Evolutionary conservation across 2,329 filamentous ascomycete species (phyloP), one percentile per base, ranked within the genome.

Genomic region (Dryadomyces quercivorus): DNA sequence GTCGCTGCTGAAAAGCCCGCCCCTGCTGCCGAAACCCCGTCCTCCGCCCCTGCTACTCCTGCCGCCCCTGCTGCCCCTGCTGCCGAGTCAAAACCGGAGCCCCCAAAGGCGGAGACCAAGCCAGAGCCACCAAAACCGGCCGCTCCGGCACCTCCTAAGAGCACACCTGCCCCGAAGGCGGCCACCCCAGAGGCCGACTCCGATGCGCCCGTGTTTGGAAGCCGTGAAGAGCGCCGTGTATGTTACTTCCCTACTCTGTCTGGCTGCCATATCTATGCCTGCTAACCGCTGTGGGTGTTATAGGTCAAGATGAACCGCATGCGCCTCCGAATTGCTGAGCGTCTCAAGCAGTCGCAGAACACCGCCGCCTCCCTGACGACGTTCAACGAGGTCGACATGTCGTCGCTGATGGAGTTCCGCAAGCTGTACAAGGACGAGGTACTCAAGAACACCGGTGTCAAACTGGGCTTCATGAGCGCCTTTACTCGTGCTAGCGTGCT

Each of bases 261-360:
- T 31, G 26, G 26, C 8, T 8, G 26, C 26, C 26, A 31, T 31
- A n/a, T n/a, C n/a, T n/a, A n/a, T n/a, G n/a, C n/a, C 8, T 31
- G 8, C 26, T 31, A 31, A 31, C 26, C 8, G n/a, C n/a, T n/a
- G n/a, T n/a, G n/a, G n/a, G n/a, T 8, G 8, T 5, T 31, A 31
- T 63, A 93, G 88, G 89, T 97, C 65, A 98, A 98, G 80, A 98
- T 98, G 93, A 97, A 97, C 77, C 89, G 93, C 61, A 98, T 98
- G 93, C 90, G 93, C 61, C 82, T 97, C 58, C 85, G 93, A 59
- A 98, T 97, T 63, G 89, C 93, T 51, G 93, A 98, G 76, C 90
- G 93, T 63, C 81, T 98, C 61, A 98, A 98, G 82, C 93, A 98
- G 70, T 97, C 93, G 20, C 93, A 98, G 69, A 98, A 98, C 75